Evolutionary conservation across 768 basidiomycete genomes (phyloP).

Genomic region (Termitomyces sp.): DNA sequence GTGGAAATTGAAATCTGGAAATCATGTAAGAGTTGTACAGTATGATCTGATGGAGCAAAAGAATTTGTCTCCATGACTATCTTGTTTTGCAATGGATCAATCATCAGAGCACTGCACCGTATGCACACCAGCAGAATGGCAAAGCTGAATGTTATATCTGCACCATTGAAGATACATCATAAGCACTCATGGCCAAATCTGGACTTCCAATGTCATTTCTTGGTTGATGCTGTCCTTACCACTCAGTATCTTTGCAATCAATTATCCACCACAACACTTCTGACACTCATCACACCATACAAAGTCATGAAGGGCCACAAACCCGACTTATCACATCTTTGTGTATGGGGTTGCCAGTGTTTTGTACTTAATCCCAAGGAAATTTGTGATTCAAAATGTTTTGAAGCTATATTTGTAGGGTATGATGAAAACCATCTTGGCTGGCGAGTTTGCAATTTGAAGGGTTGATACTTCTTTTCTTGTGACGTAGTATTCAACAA

Average conservation of each 20-base stretch:
- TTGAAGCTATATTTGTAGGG: neutral
- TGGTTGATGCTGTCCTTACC: too few relatives aligned
- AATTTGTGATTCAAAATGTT: neutral
- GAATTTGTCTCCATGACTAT: neutral
- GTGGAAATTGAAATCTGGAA: too few relatives aligned
- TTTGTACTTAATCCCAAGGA: neutral
- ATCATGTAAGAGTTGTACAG: too few relatives aligned
- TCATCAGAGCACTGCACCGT: neutral
- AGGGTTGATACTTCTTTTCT: neutral
- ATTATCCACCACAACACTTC: neutral
- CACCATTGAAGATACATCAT: too few relatives aligned
- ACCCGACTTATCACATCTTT: too few relatives aligned
- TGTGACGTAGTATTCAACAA: neutral
- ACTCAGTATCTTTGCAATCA: neutral
- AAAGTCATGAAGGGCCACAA: neutral
- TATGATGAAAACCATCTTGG: neutral
- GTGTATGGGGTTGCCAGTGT: neutral
- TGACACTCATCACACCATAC: neutral
- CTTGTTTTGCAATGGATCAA: neutral
- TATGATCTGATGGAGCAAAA: neutral
- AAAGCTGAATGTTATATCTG: too few relatives aligned
- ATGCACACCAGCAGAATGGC: too few relatives aligned
- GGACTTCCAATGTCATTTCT: too few relatives aligned
- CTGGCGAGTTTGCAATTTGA: neutral
- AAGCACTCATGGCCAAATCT: too few relatives aligned